Conservation (phyloP, 257 asterid species). For the Solanum paucissectum region DNA sequence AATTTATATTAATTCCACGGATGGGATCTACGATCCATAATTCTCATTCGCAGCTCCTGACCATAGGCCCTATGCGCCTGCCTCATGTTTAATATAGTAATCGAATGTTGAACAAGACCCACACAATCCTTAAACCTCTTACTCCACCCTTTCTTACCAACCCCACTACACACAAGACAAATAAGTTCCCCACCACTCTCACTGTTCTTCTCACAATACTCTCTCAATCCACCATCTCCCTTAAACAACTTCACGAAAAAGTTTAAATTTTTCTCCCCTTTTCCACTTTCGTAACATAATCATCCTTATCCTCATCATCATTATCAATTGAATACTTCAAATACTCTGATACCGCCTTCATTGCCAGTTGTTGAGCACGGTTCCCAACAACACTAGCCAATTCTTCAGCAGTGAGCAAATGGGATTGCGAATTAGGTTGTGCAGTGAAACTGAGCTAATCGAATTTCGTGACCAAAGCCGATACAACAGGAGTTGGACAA, state of each 20-base stretch:
- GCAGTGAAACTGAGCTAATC: not conserved
- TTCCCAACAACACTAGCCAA: not conserved
- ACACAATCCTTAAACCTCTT: constrained; percentile 54
- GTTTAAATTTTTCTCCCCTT: not conserved
- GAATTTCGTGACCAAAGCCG: not conserved
- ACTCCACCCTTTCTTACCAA: constrained; percentile 31
- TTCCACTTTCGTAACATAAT: not conserved
- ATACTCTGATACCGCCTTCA: not conserved
- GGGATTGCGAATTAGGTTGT: not conserved
- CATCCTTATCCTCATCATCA: not conserved
- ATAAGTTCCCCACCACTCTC: constrained; percentile 32
- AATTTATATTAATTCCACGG: too few species aligned
- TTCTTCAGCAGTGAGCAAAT: not conserved
- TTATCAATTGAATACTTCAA: not conserved
- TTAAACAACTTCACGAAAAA: not conserved
- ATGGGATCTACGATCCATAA: too few species aligned
- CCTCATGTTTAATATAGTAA: constrained; percentile 28
- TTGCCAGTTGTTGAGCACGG: not conserved
- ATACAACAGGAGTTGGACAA: not conserved
- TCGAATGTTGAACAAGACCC: constrained; percentile 63
- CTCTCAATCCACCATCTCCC: not conserved
- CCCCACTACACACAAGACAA: constrained; percentile 62
- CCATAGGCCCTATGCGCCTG: constrained; percentile 61
- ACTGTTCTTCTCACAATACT: not conserved
- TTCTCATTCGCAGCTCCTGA: not conserved